Base-by-base conservation (phyloP, 148 eudicot genomes). In the Nepenthes gracilis region DNA sequence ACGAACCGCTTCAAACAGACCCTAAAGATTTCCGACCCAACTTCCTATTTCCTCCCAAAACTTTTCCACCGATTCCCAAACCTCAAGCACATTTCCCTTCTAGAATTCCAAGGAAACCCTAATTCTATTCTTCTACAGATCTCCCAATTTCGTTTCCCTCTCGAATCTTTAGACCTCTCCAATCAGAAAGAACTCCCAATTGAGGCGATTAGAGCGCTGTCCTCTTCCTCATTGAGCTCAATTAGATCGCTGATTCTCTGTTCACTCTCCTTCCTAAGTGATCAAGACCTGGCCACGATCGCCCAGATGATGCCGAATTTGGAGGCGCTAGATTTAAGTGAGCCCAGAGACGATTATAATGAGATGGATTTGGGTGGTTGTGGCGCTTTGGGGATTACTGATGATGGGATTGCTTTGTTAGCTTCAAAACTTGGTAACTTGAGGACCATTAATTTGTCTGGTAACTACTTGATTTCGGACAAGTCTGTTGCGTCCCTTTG, bases 251-350 rank as follows among this genome's bases (percentile, higher is more conserved):
- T 85, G 51, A 69, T 50, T 12, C 72, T 83, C 61, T 6, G 59
- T 4, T 63, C 64, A 37, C 47, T 81, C 14, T 36, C 49, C 4
- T 14, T 33, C 15, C 9, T 84, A 43, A 34, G 69, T 36, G 84
- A 84, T 67, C 5, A 1, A 43, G 78, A 76, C 60, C 68, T 87
- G 64, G 64, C 12, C 1, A 70, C 38, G 1, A 66, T 82, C 56
- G 71, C 70, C 0, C 49, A 69, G 37, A 63, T 62, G 9, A 60
- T 84, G 43, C 60, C 62, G 3, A 69, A 70, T 63, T 62, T 87
- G 43, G 95, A 82, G 66, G 87, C 75, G 35, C 59, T 87, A 2
- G 85, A 72, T 65, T 54, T 76, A 14, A 70, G 72, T 51, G 70
- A 63, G 33, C 75, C 79, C 10, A 2, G 33, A n/a, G 54, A 49